These are phyloP conservation scores for Elaeis oleifera DNA, from an alignment of 202 grass and related monocot species.

Conservation along the genomic window DNA sequence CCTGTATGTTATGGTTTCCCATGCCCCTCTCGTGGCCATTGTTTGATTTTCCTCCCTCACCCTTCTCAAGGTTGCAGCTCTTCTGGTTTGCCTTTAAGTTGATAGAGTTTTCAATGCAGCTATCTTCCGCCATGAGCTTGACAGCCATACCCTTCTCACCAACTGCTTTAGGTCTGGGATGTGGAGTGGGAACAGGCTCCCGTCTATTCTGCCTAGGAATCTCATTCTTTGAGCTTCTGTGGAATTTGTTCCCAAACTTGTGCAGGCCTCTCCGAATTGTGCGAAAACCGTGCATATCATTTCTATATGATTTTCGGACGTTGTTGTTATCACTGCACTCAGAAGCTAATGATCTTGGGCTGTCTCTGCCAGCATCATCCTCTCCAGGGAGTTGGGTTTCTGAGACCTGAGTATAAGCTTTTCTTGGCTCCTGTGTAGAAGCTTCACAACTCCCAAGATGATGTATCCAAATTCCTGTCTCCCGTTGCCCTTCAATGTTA, in stretches of 20 bases:
- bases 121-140: constrained; percentile 40
- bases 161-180: constrained; percentile 22
- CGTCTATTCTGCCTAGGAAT: constrained; percentile 28
- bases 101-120: background rate
- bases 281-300: constrained; percentile 22
- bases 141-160: constrained; percentile 52
- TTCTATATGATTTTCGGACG: constrained; percentile 35
- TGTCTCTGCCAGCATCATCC: constrained; percentile 26
- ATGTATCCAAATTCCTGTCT: constrained; percentile 65
- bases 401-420: constrained; percentile 46
- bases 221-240: constrained; percentile 34
- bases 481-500: constrained; percentile 63
- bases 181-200: constrained; percentile 29
- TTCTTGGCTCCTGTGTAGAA: constrained; percentile 69
- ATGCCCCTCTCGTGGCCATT: constrained; percentile 46
- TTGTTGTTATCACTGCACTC: constrained; percentile 43
- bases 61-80: constrained; percentile 23
- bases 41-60: constrained; percentile 37
- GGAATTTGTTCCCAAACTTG: constrained; percentile 49
- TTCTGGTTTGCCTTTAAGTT: no score
- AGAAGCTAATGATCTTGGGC: constrained; percentile 28
- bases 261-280: constrained; percentile 58
- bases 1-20: constrained; percentile 45
- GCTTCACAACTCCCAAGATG: constrained; percentile 45
- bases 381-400: constrained; percentile 44